Evolutionary conservation across 1,284 basidiomycete genomes (phyloP), one percentile per base, ranked within the genome.

Genomic region (Fomitopsis pinicola): DNA sequence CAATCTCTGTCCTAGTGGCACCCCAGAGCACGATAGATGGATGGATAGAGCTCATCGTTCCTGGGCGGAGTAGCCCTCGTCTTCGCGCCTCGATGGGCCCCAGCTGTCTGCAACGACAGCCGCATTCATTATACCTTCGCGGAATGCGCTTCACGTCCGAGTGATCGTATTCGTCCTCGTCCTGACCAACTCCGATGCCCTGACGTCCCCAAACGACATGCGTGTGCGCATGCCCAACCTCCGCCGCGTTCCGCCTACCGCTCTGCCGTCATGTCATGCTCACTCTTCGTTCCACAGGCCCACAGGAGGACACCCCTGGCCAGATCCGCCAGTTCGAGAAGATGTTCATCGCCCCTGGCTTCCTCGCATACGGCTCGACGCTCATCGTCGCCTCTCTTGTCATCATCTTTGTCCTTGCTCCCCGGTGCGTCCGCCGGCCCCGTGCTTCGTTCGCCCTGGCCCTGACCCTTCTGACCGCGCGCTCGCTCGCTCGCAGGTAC

Each of bases 341-440:
- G 36, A 82, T 97, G 58, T 99, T 98, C 77, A 75, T 97, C 36
- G 81, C 93, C 0, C 89, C 91, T 0, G 90, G 95, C 1, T 99
- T 98, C 78, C 80, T 98, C 30, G 84, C 85, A 0, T 98, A 89
- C 78, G 86, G 80, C 2, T 76, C 81, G 15, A 73, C 88, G 12
- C 82, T 91, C 65, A 88, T 95, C 63, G 72, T 75, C 17, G 76
- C 80, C 0, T 81, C 91, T 1, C 69, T 93, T 36, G 78, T 82
- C 33, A 88, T 94, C 67, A 82, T 93, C 45, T 83, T 96, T 71
- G 91, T 86, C 75, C 89, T 94, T 63, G 93, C 87, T 1, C 94
- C 94, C 10, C 86, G 77, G 83, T 88, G 58, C 58, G 78, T 75
- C 30, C 50, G 9, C 12, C 22, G 38, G 30, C 26, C 8, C 0